Conservation (phyloP, 2,329 filamentous ascomycete genomes). For the Ophiostoma ulmi region DNA sequence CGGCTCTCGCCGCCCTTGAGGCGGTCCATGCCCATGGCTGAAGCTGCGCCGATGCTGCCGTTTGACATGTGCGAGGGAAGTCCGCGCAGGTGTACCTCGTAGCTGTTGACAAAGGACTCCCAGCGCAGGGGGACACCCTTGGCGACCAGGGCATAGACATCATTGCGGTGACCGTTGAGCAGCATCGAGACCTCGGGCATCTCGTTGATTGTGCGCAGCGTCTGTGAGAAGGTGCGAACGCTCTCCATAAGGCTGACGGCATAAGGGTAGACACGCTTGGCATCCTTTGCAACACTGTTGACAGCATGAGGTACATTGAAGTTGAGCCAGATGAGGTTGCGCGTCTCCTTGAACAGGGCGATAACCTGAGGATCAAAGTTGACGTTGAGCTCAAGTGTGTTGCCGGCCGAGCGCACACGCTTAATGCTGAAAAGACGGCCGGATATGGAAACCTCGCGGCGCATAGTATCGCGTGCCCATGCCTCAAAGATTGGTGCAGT, state of each 20-base stretch:
- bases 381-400: constrained; percentile 79
- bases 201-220: constrained; percentile 71
- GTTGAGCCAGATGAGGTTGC: constrained; percentile 91
- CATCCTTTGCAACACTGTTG: constrained; percentile 94
- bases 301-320: constrained; percentile 92
- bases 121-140: constrained; percentile 89
- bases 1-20: constrained; percentile 72
- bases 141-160: constrained; percentile 73
- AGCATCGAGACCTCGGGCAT: constrained; percentile 86
- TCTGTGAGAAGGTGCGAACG: constrained; percentile 88
- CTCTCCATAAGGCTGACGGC: constrained; percentile 98
- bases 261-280: constrained; percentile 97
- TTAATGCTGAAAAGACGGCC: constrained; percentile 87
- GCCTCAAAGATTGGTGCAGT: constrained; percentile 91
- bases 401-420: constrained; percentile 83
- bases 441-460: constrained; percentile 84
- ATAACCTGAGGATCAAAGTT: constrained; percentile 98
- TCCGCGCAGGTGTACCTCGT: constrained; percentile 80
- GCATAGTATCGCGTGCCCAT: constrained; percentile 86
- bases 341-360: constrained; percentile 95
- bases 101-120: constrained; percentile 97
- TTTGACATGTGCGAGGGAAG: constrained; percentile 50
- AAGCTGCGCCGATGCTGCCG: constrained; percentile 50
- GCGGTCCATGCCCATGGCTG: constrained; percentile 36
- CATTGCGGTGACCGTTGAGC: constrained; percentile 84